Conservation (phyloP, 2,329 filamentous ascomycete species). For the Sordariomycetes sp. region DNA sequence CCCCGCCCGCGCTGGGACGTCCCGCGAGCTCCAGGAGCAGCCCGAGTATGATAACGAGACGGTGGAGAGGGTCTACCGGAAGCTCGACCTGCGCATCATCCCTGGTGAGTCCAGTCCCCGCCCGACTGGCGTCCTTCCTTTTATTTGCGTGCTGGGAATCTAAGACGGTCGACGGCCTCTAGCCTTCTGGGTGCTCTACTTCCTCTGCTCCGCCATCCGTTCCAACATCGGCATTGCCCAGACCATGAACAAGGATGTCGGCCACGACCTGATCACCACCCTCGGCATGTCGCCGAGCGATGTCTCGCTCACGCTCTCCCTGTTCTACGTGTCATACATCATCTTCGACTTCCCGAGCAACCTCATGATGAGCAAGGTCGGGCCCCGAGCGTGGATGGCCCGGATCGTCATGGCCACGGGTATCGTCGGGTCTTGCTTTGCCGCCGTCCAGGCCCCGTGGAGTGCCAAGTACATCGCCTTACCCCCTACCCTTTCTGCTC, state of each 20-base stretch:
- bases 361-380: slow-evolving; percentile 75
- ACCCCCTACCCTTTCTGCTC: slow-evolving; percentile 6
- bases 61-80: slow-evolving; percentile 45
- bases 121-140: not conserved
- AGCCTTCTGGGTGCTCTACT: slow-evolving; percentile 87
- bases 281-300: slow-evolving; percentile 63
- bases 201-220: slow-evolving; percentile 82
- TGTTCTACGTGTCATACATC: slow-evolving; percentile 91
- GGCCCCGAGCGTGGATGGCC: slow-evolving; percentile 84
- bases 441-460: slow-evolving; percentile 72
- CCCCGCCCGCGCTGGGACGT: not conserved
- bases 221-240: slow-evolving; percentile 91
- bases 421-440: slow-evolving; percentile 72
- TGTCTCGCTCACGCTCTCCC: slow-evolving; percentile 70
- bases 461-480: slow-evolving; percentile 58
- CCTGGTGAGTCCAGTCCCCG: slow-evolving; percentile 28
- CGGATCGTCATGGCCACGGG: slow-evolving; percentile 83
- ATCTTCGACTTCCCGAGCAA: slow-evolving; percentile 85
- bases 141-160: not conserved
- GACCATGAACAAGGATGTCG: slow-evolving; percentile 68
- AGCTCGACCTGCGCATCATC: slow-evolving; percentile 49
- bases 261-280: slow-evolving; percentile 65
- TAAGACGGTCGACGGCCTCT: slow-evolving; percentile 2
- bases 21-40: slow-evolving; percentile 4
- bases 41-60: slow-evolving; percentile 37